Base-by-base conservation (phyloP, 2,329 filamentous ascomycete genomes). In the Aspergillus pseudoglaucus region DNA sequence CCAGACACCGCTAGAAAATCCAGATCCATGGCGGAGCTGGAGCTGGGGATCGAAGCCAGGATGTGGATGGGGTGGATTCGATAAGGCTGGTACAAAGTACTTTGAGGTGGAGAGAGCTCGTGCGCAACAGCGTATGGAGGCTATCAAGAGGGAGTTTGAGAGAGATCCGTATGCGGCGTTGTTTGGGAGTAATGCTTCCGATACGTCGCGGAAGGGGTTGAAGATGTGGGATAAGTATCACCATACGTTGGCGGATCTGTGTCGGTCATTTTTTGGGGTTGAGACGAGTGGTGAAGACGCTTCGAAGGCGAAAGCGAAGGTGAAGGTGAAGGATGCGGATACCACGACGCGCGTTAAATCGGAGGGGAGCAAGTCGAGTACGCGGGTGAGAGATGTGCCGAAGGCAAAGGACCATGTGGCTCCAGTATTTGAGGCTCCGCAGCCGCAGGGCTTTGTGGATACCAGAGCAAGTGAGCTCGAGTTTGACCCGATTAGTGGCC, bases 401-500 rank as follows among this genome's bases (percentile, higher is more conserved):
- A 12, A 12, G 25, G 25, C 25, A 30, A 30, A 30, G 3, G 25
- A 30, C 12, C 8, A 12, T 30, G 25, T 30, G 25, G 25, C 25
- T 4, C 25, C 25, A 12, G 25, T 30, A 10, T 4, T 30, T 12
- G 25, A 30, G 9, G 17, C 15, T 39, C 22, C 5, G 8, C 10
- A 18, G 17, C 10, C 37, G 37, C 18, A 14, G 15, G 37, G 37
- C 9, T 18, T 12, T 17, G 22, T 12, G 3, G 15, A 43, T 42
- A 40, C 32, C 15, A 20, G 45, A 23, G 25, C 12, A 40, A 27
- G 37, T 53, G 40, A 23, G 17, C 61, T 64, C 48, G 59, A 64
- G 44, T 73, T 71, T 51, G 71, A 74, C 37, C 70, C 70, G 7
- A 67, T 74, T 30, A 68, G 62, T 47, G 67, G 69, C 27, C 63